Percentiles rank a stretch among this genome's conserved stretches.
phyloP scores from a whole-genome alignment of 2,329 filamentous ascomycete species.

The Sporothrix brunneoviolacea region DNA sequence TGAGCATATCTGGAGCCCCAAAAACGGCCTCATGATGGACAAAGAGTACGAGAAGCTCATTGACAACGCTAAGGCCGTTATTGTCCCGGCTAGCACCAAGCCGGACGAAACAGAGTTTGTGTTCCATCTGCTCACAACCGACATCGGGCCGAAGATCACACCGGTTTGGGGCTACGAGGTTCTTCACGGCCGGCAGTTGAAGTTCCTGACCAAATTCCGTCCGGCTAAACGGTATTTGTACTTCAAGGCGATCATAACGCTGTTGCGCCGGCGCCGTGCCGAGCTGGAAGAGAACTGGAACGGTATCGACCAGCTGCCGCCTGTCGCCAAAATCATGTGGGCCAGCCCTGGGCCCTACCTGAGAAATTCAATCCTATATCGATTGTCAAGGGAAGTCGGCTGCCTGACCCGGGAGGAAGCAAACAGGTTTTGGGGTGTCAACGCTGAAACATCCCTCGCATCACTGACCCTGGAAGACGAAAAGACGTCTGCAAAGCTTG shows the following conservation, averaged over 20 bases:
- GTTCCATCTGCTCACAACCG: neutral
- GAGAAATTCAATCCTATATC: neutral
- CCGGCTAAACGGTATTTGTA: neutral
- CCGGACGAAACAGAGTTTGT: neutral
- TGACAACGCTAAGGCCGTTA: neutral
- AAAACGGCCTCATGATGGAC: slow-evolving; percentile 1
- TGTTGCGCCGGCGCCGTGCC: slow-evolving; percentile 2
- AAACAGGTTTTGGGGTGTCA: neutral
- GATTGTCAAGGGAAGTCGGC: neutral
- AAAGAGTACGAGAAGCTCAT: neutral
- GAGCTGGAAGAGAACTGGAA: neutral
- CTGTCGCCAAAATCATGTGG: neutral
- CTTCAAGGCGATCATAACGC: neutral
- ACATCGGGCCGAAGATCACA: neutral
- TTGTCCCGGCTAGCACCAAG: neutral
- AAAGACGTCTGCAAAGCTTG: neutral
- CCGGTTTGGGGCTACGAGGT: neutral
- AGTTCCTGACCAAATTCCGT: neutral
- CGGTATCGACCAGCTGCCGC: neutral
- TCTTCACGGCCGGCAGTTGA: neutral
- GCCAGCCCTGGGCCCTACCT: neutral
- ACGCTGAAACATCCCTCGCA: neutral
- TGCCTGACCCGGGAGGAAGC: neutral
- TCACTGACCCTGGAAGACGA: neutral
- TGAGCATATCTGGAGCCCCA: neutral